phyloP scores from a whole-genome alignment of 441 rosid genomes.

The Isatis lusitanica region DNA sequence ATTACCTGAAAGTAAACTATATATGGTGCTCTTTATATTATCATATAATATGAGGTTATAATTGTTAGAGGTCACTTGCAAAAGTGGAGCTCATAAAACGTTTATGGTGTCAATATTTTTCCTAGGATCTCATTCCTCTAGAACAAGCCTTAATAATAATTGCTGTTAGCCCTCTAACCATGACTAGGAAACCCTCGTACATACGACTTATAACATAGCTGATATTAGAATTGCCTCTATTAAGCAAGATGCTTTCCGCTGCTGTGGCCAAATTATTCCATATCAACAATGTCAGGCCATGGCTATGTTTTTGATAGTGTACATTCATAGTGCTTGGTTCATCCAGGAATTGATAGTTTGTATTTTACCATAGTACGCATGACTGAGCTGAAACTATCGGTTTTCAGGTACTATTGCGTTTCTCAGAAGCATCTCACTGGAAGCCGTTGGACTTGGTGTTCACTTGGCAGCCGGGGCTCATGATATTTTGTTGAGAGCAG shows the following conservation, averaged over 20 bases:
- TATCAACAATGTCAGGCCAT: conserved; percentile 8
- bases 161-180: background rate
- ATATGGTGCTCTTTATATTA: conserved; percentile 7
- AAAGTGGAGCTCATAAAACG: background rate
- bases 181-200: conserved; percentile 7
- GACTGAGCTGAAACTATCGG: background rate
- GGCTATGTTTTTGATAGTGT: conserved; percentile 5
- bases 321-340: conserved; percentile 7
- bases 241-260: conserved; percentile 6
- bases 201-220: background rate
- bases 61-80: conserved; percentile 11
- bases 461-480: conserved; percentile 96
- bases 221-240: background rate
- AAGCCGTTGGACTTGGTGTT: conserved; percentile 95
- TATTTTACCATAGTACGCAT: background rate
- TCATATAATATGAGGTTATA: background rate
- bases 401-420: conserved; percentile 84
- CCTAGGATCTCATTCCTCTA: background rate
- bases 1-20: conserved; percentile 4
- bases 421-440: conserved; percentile 90
- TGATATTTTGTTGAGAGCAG: conserved; percentile 82
- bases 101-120: background rate
- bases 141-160: background rate
- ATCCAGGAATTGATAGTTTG: conserved; percentile 5
- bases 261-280: background rate